Base-by-base conservation (phyloP, 1,139 yeast species). In the Lipomyces yarrowii region DNA sequence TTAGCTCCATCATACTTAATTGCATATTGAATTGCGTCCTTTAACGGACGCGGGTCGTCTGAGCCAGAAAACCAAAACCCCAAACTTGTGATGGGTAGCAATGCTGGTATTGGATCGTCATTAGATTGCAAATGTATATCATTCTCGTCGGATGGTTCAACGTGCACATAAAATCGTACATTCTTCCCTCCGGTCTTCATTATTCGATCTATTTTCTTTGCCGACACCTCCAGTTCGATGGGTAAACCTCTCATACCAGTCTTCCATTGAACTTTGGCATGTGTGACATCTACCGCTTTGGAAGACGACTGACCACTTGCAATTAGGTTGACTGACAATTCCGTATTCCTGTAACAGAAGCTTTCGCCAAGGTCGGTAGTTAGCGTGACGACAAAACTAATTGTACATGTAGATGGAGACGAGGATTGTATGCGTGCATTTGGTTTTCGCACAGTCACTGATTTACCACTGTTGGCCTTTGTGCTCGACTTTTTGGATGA, bases 341-440 rank as follows among this genome's bases (percentile, higher is more conserved):
- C 65, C 8, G 70, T 72, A 35, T 70, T 67, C 8, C 78, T 77
- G 59, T 68, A 72, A 67, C 74, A 76, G 58, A 71, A 73, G 55
- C 60, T 60, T 54, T 76, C 78, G 0, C 78, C 78, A 18, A 76
- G 69, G 62, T 76, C 78, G 61, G 76, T 76, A 13, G 75, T 67
- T 53, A 76, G 67, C 10, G 78, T 74, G 13, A 74, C 59, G 1
- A 75, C 77, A 4, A 71, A 62, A 57, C 67, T 18, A 21, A 58
- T 11, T 33, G 57, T 26, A 18, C 15, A 52, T 3, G 33, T 52
- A 23, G 55, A 23, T 4, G 15, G 32, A 7, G 55, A 42, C 11
- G 21, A 42, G 18, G 48, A 18, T 18, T 42, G 48, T 42, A 18
- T 8, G 11, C 56, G 33, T 1, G n/a, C 18, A 18, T 18, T n/a